Conservation (phyloP, 2,329 filamentous ascomycete species). For the Moelleriella libera region DNA sequence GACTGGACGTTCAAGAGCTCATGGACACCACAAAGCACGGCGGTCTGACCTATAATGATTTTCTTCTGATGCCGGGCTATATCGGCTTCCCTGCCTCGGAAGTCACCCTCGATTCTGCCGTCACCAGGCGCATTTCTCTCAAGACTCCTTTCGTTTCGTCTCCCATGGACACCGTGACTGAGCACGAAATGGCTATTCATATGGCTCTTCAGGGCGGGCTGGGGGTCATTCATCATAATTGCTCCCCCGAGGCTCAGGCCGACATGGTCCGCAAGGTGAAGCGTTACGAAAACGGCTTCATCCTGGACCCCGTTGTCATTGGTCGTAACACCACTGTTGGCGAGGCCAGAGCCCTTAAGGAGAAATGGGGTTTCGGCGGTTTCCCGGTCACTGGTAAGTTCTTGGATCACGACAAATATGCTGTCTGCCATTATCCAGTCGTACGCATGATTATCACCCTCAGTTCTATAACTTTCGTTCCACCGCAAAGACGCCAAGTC, state of each 20-base stretch:
- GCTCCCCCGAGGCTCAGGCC: slow-evolving; percentile 90
- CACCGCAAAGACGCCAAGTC: slow-evolving; percentile 82
- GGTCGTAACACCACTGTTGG: slow-evolving; percentile 75
- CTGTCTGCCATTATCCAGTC: slow-evolving; percentile 7
- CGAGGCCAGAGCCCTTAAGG: slow-evolving; percentile 84
- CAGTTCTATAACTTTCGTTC: slow-evolving; percentile 99
- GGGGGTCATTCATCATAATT: slow-evolving; percentile 98
- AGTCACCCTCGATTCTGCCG: slow-evolving; percentile 74
- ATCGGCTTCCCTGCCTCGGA: slow-evolving; percentile 93
- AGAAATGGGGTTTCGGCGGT: slow-evolving; percentile 96
- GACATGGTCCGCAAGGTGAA: slow-evolving; percentile 99
- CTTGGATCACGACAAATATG: slow-evolving; percentile 1
- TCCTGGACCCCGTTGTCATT: slow-evolving; percentile 88
- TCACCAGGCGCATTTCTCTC: slow-evolving; percentile 89
- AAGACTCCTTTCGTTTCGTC: slow-evolving; percentile 97
- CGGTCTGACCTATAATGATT: slow-evolving; percentile 97
- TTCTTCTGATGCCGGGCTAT: slow-evolving; percentile 90
- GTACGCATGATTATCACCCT: slow-evolving; percentile 61
- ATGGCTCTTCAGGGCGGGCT: slow-evolving; percentile 81
- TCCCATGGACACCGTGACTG: slow-evolving; percentile 98
- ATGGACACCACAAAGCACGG: slow-evolving; percentile 86
- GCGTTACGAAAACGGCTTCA: slow-evolving; percentile 98
- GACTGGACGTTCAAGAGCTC: slow-evolving; percentile 72
- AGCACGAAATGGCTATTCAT: slow-evolving; percentile 98
- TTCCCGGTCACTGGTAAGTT: slow-evolving; percentile 95